Base-by-base conservation (phyloP, 495 filamentous ascomycete genomes). In the Usnea hakonensis region DNA sequence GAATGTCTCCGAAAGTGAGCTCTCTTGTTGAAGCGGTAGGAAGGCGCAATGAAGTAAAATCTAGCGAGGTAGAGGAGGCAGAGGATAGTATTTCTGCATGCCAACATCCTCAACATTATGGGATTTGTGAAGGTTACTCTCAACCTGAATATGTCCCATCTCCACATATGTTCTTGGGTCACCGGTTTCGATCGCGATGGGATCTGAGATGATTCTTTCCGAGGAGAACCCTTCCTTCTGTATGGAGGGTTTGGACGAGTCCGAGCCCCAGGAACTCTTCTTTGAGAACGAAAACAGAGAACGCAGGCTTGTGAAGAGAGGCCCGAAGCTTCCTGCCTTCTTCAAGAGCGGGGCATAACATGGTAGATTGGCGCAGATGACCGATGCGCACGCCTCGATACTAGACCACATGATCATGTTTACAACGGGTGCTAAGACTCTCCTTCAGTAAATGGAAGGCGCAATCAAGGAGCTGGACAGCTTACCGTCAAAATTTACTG, bases 381-480 rank as follows among this genome's bases (percentile, higher is more conserved):
- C 44, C 14, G 60, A 62, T 19, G 60, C 52, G 60, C 60, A 62
- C n/a, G 60, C 21, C 41, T 62, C 60, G 38, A 62, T 62, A 17
- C 30, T 36, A 26, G 44, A 52, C 60, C 60, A 62, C 28, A 62
- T 55, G 7, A 62, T 54, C 40, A 54, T 62, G 53, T 35, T 44
- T 6, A 62, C 60, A 10, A 44, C 53, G 2, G 50, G 26, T 8
- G 32, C 60, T 62, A 30, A 11, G 21, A n/a, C 4, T n/a, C 21
- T 16, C 9, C 21, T 13, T 38, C 26, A 23, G 52, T 36, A 37
- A 13, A 11, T 1, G 11, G 9, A 13, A 33, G 11, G 23, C 36
- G 23, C 7, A 19, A 9, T 16, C 32, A 26, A 19, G 16, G 1
- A 21, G 13, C n/a, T 30, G 30, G 19, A 23, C 16, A 23, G 14